Conservation (phyloP, 2,329 filamentous ascomycete genomes). For the Bisporella sp. region DNA sequence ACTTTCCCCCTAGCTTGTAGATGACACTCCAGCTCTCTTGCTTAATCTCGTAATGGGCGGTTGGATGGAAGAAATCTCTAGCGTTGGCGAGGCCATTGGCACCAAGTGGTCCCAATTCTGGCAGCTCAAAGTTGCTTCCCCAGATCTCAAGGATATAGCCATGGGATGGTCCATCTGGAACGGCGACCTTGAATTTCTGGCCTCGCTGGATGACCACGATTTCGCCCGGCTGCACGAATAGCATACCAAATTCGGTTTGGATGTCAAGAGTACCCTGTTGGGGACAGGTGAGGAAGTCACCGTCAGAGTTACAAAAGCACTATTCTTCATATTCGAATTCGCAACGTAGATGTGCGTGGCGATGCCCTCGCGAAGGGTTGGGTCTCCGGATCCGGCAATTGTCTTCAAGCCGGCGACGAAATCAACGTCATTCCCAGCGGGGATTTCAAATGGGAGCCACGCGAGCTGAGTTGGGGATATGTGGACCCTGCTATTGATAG, state of each 20-base stretch:
- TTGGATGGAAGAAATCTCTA: conserved; percentile 57
- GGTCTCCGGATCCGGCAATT: conserved; percentile 41
- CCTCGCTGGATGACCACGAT: conserved; percentile 71
- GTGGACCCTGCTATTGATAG: conserved; percentile 38
- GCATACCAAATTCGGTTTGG: conserved; percentile 66
- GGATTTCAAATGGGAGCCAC: conserved; percentile 40
- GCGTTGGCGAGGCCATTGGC: conserved; percentile 57
- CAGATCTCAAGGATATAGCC: conserved; percentile 74
- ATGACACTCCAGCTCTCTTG: conserved; percentile 25
- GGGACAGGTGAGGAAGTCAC: conserved; percentile 63
- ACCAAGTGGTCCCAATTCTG: conserved; percentile 63
- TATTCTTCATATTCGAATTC: conserved; percentile 38
- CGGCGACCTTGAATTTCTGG: conserved; percentile 64
- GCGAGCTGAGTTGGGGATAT: conserved; percentile 38
- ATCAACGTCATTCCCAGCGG: conserved; percentile 21
- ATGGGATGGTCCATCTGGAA: conserved; percentile 53
- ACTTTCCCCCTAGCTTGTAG: conserved; percentile 57
- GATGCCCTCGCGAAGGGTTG: conserved; percentile 41
- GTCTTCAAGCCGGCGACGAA: conserved; percentile 43
- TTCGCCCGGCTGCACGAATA: conserved; percentile 72
- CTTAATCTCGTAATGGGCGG: conserved; percentile 43
- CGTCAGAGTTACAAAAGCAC: conserved; percentile 52
- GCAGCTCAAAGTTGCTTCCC: conserved; percentile 64
- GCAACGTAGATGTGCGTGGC: conserved; percentile 42
- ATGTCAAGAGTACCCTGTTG: conserved; percentile 71